These are phyloP conservation scores for Heliamphora pulchella DNA, from an alignment of 179 eudicot species.

Conservation along the genomic window DNA sequence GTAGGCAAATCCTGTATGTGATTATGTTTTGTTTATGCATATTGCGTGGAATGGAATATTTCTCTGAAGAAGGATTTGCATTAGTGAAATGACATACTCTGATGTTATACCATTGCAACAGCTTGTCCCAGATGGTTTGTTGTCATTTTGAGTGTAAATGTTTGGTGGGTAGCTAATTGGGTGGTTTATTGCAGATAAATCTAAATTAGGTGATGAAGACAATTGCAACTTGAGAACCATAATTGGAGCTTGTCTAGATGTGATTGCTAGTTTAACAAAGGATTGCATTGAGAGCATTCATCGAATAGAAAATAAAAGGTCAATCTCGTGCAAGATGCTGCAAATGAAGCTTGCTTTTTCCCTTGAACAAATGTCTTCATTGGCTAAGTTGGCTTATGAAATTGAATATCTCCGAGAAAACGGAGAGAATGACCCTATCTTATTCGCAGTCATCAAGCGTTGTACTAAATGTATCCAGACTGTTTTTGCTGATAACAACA, in stretches of 20 bases:
- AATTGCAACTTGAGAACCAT: constrained; percentile 41
- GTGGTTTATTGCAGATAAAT: constrained; percentile 48
- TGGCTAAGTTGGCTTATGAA: constrained; percentile 56
- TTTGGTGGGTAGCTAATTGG: constrained; percentile 3
- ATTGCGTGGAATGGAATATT: background rate
- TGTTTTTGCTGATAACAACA: constrained; percentile 51
- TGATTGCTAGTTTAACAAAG: constrained; percentile 35
- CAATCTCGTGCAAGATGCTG: constrained; percentile 47
- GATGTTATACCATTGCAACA: background rate
- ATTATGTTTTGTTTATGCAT: background rate
- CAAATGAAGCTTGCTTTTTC: constrained; percentile 79
- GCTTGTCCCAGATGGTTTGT: constrained; percentile 1
- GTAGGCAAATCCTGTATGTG: background rate
- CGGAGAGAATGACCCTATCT: constrained; percentile 31
- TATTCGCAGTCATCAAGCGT: constrained; percentile 37
- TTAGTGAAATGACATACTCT: background rate
- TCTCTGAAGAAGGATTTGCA: background rate
- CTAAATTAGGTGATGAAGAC: constrained; percentile 32
- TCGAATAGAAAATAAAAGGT: constrained; percentile 47
- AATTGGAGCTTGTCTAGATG: constrained; percentile 53
- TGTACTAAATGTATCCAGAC: constrained; percentile 43
- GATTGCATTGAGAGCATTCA: constrained; percentile 64
- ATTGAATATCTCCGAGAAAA: constrained; percentile 34
- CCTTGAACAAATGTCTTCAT: constrained; percentile 50
- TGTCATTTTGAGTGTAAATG: background rate